These are phyloP conservation scores for Tillandsia fasciculata DNA, from an alignment of 176 grass and related monocot species.

Conservation along the genomic window DNA sequence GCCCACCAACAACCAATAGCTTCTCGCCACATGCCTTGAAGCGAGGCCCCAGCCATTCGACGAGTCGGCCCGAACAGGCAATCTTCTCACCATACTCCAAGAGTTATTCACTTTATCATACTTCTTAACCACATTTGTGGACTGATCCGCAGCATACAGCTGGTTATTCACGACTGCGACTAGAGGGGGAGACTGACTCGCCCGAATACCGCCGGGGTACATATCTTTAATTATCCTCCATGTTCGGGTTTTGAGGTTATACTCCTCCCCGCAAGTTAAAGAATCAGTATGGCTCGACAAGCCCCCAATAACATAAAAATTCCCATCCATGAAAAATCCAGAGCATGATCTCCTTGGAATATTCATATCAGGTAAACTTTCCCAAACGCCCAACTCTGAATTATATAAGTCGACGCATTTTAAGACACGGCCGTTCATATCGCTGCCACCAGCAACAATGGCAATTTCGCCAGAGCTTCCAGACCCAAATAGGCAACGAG, in stretches of 20 bases:
- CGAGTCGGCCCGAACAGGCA: constrained; percentile 84
- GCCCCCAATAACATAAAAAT: constrained; percentile 87
- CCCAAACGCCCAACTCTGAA: constrained; percentile 60
- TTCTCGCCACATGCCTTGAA: constrained; percentile 65
- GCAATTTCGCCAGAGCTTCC: constrained; percentile 64
- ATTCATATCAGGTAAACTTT: constrained; percentile 70
- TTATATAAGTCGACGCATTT: constrained; percentile 78
- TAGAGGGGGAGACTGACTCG: constrained; percentile 71
- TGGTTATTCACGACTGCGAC: constrained; percentile 89
- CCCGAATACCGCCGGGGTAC: constrained; percentile 61
- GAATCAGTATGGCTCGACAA: constrained; percentile 51
- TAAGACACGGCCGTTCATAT: constrained; percentile 47
- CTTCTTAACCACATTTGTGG: constrained; percentile 72
- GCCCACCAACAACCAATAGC: constrained; percentile 66
- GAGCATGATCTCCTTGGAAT: constrained; percentile 60
- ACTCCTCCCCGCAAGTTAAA: constrained; percentile 86
- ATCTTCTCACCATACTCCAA: constrained; percentile 63
- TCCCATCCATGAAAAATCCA: constrained; percentile 92
- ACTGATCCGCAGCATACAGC: constrained; percentile 78
- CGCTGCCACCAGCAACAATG: constrained; percentile 77
- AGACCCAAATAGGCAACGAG: constrained; percentile 74
- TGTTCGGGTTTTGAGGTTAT: constrained; percentile 51
- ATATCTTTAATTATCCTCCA: constrained; percentile 75
- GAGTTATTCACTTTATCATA: constrained; percentile 77
- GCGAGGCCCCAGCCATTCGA: constrained; percentile 82